Evolutionary conservation across 2,329 filamentous ascomycete species (phyloP).

Genomic region (Arthrobotrys iridis): DNA sequence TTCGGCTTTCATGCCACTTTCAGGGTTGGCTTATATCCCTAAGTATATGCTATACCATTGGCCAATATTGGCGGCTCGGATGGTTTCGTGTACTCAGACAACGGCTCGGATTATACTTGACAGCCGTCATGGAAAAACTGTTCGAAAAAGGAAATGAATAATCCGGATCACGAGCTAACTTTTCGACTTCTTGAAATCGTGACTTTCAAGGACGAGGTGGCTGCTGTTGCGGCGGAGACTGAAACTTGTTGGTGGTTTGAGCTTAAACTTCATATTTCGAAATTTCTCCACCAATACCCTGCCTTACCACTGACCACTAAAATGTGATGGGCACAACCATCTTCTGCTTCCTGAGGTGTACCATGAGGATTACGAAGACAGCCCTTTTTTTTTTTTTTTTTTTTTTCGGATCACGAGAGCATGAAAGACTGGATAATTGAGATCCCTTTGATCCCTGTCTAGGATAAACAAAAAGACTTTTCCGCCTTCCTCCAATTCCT

Average conservation of each 20-base stretch:
- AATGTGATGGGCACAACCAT: neutral
- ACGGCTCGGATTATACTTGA: slow-evolving; percentile 28
- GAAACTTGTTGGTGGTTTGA: slow-evolving; percentile 40
- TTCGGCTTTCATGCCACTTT: slow-evolving; percentile 49
- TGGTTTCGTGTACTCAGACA: slow-evolving; percentile 5
- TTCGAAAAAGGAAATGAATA: slow-evolving; percentile 9
- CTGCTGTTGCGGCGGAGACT: slow-evolving; percentile 19
- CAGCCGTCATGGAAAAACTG: slow-evolving; percentile 11
- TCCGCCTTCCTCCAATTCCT: slow-evolving; percentile 22
- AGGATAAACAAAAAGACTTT: slow-evolving; percentile 39
- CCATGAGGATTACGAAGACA: slow-evolving; percentile 23
- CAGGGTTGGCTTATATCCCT: slow-evolving; percentile 12
- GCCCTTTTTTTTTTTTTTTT: no score
- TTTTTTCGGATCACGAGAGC: slow-evolving; percentile 37
- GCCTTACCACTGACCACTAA: slow-evolving; percentile 9
- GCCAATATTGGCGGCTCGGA: neutral
- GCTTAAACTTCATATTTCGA: neutral
- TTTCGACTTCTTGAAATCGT: neutral
- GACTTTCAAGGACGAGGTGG: slow-evolving; percentile 30
- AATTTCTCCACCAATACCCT: slow-evolving; percentile 52
- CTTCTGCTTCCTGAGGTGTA: slow-evolving; percentile 14
- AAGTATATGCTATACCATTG: no score
- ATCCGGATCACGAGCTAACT: slow-evolving; percentile 17
- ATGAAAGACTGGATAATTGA: slow-evolving; percentile 31
- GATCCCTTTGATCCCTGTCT: slow-evolving; percentile 33